Conservation (phyloP, 192 early-diverging fungal species). For the Entomortierella parvispora region DNA sequence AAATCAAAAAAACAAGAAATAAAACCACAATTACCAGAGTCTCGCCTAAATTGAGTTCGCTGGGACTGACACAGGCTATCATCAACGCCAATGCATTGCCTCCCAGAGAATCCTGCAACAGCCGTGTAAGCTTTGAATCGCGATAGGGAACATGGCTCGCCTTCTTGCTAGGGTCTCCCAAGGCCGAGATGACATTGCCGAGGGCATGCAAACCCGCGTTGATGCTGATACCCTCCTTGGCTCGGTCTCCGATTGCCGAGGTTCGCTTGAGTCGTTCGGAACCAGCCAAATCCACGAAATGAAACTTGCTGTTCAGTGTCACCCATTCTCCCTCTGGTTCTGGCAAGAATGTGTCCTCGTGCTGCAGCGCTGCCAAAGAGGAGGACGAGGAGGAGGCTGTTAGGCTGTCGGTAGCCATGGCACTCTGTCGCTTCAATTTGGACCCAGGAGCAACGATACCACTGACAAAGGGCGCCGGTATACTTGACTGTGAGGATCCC, state of each 20-base stretch:
- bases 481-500: slow-evolving; percentile 27
- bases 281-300: slow-evolving; percentile 99
- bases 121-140: slow-evolving; percentile 95
- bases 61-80: slow-evolving; percentile 94
- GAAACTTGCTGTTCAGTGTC: slow-evolving; percentile 87
- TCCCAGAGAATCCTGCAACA: slow-evolving; percentile 96
- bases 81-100: slow-evolving; percentile 95
- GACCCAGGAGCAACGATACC: slow-evolving; percentile 44
- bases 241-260: slow-evolving; percentile 89
- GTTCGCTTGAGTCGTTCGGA: slow-evolving; percentile 96
- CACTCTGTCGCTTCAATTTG: slow-evolving; percentile 37
- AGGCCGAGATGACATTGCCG: slow-evolving; percentile 98
- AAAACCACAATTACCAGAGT: slow-evolving; percentile 64
- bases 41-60: slow-evolving; percentile 86
- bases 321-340: slow-evolving; percentile 66
- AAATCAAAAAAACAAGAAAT: not conserved
- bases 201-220: slow-evolving; percentile 95
- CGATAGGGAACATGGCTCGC: slow-evolving; percentile 92
- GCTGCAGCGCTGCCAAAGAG: slow-evolving; percentile 4
- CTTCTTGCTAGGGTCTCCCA: slow-evolving; percentile 78
- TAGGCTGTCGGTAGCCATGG: not conserved
- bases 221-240: slow-evolving; percentile 96
- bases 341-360: slow-evolving; percentile 10
- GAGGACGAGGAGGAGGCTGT: slow-evolving; percentile 21
- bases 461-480: slow-evolving; percentile 36